Conservation (phyloP, 345 rosid genomes). For the Hibiscus mutabilis region DNA sequence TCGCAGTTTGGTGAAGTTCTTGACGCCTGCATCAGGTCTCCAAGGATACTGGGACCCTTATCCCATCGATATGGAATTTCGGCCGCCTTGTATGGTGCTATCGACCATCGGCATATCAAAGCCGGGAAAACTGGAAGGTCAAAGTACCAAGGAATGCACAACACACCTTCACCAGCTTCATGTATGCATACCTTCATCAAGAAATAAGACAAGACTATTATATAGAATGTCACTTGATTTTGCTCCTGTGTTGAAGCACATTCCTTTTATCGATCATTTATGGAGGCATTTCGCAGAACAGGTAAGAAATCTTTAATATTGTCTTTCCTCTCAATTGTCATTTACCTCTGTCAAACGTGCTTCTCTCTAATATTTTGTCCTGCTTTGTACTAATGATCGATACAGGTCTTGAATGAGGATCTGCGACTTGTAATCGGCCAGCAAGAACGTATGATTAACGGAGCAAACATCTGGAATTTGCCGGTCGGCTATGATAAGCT, state of each 20-base stretch:
- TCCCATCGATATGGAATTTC: background rate
- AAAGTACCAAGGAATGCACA: constrained; percentile 55
- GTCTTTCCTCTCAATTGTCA: background rate
- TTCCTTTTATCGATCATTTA: constrained; percentile 75
- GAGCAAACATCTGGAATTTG: constrained; percentile 83
- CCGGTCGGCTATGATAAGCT: constrained; percentile 92
- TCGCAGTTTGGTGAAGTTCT: constrained; percentile 29
- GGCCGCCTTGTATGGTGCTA: background rate
- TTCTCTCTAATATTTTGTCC: background rate
- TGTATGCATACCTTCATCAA: constrained; percentile 85
- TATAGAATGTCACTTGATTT: constrained; percentile 97
- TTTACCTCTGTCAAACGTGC: background rate
- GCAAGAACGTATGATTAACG: constrained; percentile 87
- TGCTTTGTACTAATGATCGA: background rate
- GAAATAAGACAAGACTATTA: constrained; percentile 67
- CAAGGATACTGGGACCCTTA: background rate
- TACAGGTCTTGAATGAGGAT: constrained; percentile 91
- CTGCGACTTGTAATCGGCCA: constrained; percentile 80
- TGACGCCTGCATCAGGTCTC: background rate
- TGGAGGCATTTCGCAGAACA: constrained; percentile 96
- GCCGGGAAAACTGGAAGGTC: constrained; percentile 89
- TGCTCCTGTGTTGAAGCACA: constrained; percentile 70
- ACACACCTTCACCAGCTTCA: constrained; percentile 98
- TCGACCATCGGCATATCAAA: constrained; percentile 42
- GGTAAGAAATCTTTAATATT: constrained; percentile 31